Evolutionary conservation across 352 stramenopile genomes (phyloP), one percentile per base, ranked within the genome.

Genomic region (Aphanomyces euteiches): DNA sequence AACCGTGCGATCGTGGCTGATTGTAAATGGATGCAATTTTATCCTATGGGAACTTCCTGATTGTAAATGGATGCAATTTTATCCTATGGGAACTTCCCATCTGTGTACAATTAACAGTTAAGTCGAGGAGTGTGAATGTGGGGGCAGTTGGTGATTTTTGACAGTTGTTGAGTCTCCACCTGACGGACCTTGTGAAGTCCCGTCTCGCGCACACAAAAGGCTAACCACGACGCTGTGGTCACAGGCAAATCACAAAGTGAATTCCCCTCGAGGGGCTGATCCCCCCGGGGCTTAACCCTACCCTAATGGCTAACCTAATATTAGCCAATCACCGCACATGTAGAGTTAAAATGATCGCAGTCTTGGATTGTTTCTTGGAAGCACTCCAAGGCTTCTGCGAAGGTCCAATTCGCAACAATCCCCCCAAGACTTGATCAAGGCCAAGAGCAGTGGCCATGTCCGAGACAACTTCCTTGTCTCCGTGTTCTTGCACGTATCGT

Each of bases 181-280:
- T 28, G 28, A 28, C 28, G 28, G 28, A 28, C 28, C 28, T 28
- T 28, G 28, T 28, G 28, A 28, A 28, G 28, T 28, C 28, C 28
- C 28, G 28, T 28, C 45, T 53, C 45, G 45, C 45, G 45, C 45
- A 53, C 45, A 53, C 45, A 53, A 53, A 53, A 53, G 45, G 13
- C 45, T 53, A 53, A 53, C 45, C 45, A 53, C 45, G n/a, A 53
- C 45, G 45, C 45, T n/a, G 45, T 53, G 45, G 45, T 53, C 45
- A 53, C 45, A 19, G 45, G 45, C 45, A 53, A 53, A 53, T 53
- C 45, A 53, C 45, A 53, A 53, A 53, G 45, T 53, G 45, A 53
- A 53, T 53, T 53, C n/a, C 45, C 45, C 45, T 53, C 45, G 45
- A 2, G 45, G 45, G 45, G 45, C 45, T 53, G 45, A 53, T 53